Percentiles rank a stretch among this genome's conserved stretches.
phyloP scores from a whole-genome alignment of 306 rosid species.

The Prunus armeniaca region DNA sequence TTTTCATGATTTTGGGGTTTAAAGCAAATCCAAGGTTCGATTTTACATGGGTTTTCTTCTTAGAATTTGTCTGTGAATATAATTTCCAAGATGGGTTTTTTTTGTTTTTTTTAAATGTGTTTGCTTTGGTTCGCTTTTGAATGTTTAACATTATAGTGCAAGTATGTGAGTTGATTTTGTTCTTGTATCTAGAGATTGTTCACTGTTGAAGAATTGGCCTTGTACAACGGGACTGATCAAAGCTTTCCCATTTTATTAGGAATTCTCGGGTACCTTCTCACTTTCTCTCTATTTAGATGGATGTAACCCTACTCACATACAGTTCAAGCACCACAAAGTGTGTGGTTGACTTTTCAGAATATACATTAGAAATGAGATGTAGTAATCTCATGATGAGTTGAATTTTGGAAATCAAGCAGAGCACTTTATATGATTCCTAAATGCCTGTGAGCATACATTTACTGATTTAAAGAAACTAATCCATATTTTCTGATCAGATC shows the following conservation, averaged over 20 bases:
- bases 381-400: background rate
- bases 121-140: background rate
- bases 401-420: background rate
- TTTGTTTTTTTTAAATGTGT: background rate
- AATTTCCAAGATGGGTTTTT: background rate
- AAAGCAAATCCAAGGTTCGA: background rate
- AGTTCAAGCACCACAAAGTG: background rate
- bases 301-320: background rate
- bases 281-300: constrained; percentile 4
- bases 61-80: background rate
- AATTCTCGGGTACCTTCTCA: constrained; percentile 70
- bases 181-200: constrained; percentile 61
- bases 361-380: background rate
- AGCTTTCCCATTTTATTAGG: constrained; percentile 71
- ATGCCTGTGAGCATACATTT: background rate
- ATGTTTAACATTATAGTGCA: background rate
- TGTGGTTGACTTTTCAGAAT: background rate
- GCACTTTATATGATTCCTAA: background rate
- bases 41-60: background rate
- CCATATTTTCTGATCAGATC: constrained; percentile 47
- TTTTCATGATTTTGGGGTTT: background rate
- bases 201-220: constrained; percentile 63
- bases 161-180: background rate
- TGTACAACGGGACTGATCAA: constrained; percentile 80
- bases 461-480: constrained; percentile 3